Evolutionary conservation across 75 land plant genomes (phyloP).

Genomic region (Cryptomeria japonica): DNA sequence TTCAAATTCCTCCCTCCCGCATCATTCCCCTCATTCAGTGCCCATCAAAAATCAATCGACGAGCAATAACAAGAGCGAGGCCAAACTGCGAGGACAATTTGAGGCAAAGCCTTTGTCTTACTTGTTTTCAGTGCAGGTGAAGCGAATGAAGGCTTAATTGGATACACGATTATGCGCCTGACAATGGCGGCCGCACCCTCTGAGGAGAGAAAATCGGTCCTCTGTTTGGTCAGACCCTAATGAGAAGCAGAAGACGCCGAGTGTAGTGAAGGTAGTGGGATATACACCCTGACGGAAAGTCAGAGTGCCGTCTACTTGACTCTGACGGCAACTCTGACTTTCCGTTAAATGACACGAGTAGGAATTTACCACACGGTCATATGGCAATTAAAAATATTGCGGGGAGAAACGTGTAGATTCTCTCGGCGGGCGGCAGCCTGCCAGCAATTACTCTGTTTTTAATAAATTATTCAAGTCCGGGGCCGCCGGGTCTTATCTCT

Average conservation of each 20-base stretch:
- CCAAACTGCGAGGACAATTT: background rate
- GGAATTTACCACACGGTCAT: background rate
- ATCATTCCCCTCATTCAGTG: no score
- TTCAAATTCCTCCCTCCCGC: background rate
- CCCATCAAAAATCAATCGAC: background rate
- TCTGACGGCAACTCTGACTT: background rate
- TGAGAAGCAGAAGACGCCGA: background rate
- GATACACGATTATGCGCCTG: background rate
- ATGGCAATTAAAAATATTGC: background rate
- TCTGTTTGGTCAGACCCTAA: conserved; percentile 4
- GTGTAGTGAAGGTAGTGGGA: background rate
- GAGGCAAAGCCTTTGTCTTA: background rate
- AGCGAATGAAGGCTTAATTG: background rate
- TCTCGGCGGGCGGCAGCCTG: background rate
- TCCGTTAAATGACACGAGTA: background rate
- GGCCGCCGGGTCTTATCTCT: background rate
- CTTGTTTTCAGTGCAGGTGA: background rate
- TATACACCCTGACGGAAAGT: background rate
- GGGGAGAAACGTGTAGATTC: background rate
- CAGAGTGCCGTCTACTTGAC: background rate
- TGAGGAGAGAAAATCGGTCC: background rate
- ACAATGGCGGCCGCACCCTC: background rate
- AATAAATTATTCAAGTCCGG: background rate
- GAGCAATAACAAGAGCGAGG: background rate
- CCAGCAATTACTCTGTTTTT: background rate